phyloP scores from a whole-genome alignment of 345 rosid genomes.

The Theobroma cacao region DNA sequence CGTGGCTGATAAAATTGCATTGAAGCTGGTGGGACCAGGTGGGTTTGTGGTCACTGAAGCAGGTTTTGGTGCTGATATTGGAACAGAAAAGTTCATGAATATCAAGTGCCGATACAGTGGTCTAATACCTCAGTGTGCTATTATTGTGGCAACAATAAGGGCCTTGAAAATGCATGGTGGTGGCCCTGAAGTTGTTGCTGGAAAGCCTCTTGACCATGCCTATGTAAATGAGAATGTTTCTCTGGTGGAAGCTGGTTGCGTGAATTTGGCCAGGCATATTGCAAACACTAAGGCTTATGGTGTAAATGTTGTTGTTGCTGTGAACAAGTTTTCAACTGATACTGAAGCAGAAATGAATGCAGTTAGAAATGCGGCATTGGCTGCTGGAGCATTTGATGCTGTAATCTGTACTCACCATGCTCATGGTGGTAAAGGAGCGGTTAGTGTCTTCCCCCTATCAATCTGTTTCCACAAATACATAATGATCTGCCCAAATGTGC shows the following conservation, averaged over 20 bases:
- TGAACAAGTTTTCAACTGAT: slow-evolving; percentile 91
- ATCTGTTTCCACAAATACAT: neutral
- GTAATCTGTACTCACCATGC: slow-evolving; percentile 94
- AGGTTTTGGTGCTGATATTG: slow-evolving; percentile 97
- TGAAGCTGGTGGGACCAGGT: slow-evolving; percentile 93
- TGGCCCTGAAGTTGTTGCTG: slow-evolving; percentile 94
- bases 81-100: slow-evolving; percentile 96
- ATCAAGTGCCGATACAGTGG: slow-evolving; percentile 93
- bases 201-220: slow-evolving; percentile 91
- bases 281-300: slow-evolving; percentile 83
- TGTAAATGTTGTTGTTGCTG: slow-evolving; percentile 93
- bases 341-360: slow-evolving; percentile 83
- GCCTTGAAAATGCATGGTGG: slow-evolving; percentile 99
- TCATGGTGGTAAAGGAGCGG: slow-evolving; percentile 98
- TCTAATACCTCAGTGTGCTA: slow-evolving; percentile 85
- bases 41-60: slow-evolving; percentile 99
- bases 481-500: neutral
- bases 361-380: slow-evolving; percentile 77
- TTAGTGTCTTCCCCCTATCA: slow-evolving; percentile 26
- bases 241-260: slow-evolving; percentile 92
- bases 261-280: slow-evolving; percentile 91
- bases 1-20: slow-evolving; percentile 93
- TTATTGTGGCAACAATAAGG: slow-evolving; percentile 94
- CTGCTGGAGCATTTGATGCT: slow-evolving; percentile 93
- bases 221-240: slow-evolving; percentile 85